Evolutionary conservation across 2,329 filamentous ascomycete genomes (phyloP).

Genomic region (Colletotrichum tanaceti): DNA sequence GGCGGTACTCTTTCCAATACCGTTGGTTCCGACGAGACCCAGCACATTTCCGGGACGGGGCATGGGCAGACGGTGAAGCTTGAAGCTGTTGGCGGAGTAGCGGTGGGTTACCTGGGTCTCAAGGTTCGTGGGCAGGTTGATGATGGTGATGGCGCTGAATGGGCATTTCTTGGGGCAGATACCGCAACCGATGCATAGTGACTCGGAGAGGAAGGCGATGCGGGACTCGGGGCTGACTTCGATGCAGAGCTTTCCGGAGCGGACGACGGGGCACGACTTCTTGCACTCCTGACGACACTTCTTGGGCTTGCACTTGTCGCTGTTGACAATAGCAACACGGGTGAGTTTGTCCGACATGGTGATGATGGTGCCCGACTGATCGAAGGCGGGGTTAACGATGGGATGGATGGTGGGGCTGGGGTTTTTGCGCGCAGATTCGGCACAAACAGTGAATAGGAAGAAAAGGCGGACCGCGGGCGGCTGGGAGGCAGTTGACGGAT

Average conservation of each 20-base stretch:
- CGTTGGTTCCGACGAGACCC: slow-evolving; percentile 97
- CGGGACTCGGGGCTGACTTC: slow-evolving; percentile 90
- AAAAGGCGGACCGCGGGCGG: slow-evolving; percentile 15
- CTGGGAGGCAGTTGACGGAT: neutral
- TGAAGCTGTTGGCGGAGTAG: slow-evolving; percentile 99
- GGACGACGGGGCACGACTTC: slow-evolving; percentile 96
- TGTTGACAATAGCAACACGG: slow-evolving; percentile 98
- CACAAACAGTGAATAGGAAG: slow-evolving; percentile 16
- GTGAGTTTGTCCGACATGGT: slow-evolving; percentile 94
- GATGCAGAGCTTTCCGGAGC: slow-evolving; percentile 96
- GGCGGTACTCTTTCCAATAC: slow-evolving; percentile 99
- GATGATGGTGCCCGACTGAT: slow-evolving; percentile 45
- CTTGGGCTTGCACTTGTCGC: slow-evolving; percentile 80
- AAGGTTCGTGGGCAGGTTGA: slow-evolving; percentile 99
- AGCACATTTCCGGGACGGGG: slow-evolving; percentile 95
- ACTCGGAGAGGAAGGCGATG: slow-evolving; percentile 98
- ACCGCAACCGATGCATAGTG: slow-evolving; percentile 96
- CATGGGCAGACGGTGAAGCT: slow-evolving; percentile 96
- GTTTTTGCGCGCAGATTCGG: slow-evolving; percentile 26
- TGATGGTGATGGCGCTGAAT: slow-evolving; percentile 98
- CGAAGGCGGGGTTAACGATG: slow-evolving; percentile 38
- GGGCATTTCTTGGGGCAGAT: slow-evolving; percentile 99
- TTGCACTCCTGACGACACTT: slow-evolving; percentile 99
- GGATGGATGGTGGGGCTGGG: slow-evolving; percentile 32
- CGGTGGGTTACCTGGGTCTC: slow-evolving; percentile 98